A percentile compares a stretch with the other conserved stretches of the same genome.
Conservation (phyloP, 495 filamentous ascomycete species). For the Aspergillus nanangensis region DNA sequence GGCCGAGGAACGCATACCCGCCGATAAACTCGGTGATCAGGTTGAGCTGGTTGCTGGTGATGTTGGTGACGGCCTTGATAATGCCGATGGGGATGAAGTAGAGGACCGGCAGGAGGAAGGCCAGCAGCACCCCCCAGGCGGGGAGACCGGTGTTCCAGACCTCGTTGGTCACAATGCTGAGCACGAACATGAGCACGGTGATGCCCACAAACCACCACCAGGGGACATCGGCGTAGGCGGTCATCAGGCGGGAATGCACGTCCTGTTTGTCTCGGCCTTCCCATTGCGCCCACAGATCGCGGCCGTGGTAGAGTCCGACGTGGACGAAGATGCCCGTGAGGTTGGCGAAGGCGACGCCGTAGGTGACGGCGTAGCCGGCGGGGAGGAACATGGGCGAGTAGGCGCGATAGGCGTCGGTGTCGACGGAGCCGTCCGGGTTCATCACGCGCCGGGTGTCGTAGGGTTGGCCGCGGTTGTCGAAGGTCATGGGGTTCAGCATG, state of each 20-base stretch:
- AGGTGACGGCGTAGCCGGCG: constrained; percentile 47
- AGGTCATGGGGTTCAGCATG: constrained; percentile 42
- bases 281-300: constrained; percentile 58
- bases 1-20: constrained; percentile 65
- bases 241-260: constrained; percentile 38
- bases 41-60: constrained; percentile 61
- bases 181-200: constrained; percentile 47
- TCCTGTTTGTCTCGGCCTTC: constrained; percentile 55
- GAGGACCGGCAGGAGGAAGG: constrained; percentile 40
- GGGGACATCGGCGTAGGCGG: constrained; percentile 30
- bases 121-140: constrained; percentile 65
- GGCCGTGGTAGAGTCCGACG: constrained; percentile 59
- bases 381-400: constrained; percentile 49
- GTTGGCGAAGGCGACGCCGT: constrained; percentile 68
- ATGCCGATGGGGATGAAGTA: constrained; percentile 46
- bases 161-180: constrained; percentile 60
- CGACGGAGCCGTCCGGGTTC: constrained; percentile 32
- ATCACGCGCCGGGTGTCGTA: constrained; percentile 45
- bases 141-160: constrained; percentile 62
- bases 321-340: constrained; percentile 63
- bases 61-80: constrained; percentile 63
- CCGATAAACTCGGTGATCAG: constrained; percentile 68
- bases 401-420: constrained; percentile 33
- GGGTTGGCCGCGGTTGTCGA: constrained; percentile 37
- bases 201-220: constrained; percentile 42